Evolutionary conservation across 164 flowering plant species (phyloP), one percentile per base, ranked within the genome.

Genomic region (Dillenia suffruticosa): DNA sequence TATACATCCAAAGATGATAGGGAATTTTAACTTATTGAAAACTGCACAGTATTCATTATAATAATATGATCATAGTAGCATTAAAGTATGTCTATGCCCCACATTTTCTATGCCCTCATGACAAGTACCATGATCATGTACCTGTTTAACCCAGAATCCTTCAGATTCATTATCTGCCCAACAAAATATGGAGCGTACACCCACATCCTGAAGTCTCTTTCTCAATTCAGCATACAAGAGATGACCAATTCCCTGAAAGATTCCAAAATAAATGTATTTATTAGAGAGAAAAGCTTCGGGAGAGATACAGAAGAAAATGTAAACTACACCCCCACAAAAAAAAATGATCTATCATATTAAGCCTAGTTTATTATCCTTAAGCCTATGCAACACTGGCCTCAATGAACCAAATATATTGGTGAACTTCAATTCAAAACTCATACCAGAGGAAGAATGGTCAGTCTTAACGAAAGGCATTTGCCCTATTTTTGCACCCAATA

Each of bases 121-220:
- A 44, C 44, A 64, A 26, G 26, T 32, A 49, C 49, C 47, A 69
- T 17, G 5, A n/a, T n/a, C 5, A 61, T 40, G 8, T 76, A 92
- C 98, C 98, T 87, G 92, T 73, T 88, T 86, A 60, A 73, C 62
- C 98, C 98, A 92, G 79, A 92, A 92, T 53, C 89, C 96, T 78
- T 92, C 86, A 51, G 96, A 92, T 77, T 86, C 95, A 66, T 77
- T 69, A 68, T 92, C 98, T 53, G 84, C 98, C 98, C 98, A 92
- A 58, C 98, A 92, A 59, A 83, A 76, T 67, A 92, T 68, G 48
- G 88, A 76, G 53, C 77, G 73, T 54, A 88, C 60, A 57, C 95
- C 96, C 67, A 89, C 88, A 74, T 66, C 80, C 57, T 84, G 81
- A 49, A 92, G 85, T 66, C 98, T 83, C 69, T 69, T 84, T 61